phyloP scores from a whole-genome alignment of 2,329 filamentous ascomycete genomes.

The Saccharata proteae region DNA sequence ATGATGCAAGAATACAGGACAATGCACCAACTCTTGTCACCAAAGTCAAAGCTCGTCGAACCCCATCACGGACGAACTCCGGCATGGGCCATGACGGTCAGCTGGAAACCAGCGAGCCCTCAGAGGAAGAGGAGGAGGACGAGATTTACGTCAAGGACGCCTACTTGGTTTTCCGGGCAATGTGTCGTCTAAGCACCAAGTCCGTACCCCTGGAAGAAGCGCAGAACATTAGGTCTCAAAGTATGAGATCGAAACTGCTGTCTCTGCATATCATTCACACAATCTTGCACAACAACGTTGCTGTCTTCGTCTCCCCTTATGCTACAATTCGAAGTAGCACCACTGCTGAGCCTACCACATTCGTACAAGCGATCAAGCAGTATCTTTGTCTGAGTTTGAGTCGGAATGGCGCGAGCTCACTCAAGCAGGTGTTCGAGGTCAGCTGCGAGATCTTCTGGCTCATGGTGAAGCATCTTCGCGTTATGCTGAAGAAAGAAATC shows the following conservation, averaged over 20 bases:
- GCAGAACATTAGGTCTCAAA: conserved; percentile 82
- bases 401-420: conserved; percentile 86
- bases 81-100: conserved; percentile 1
- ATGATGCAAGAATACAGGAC: conserved; percentile 53
- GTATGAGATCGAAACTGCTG: conserved; percentile 93
- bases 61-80: conserved; percentile 4
- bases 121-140: conserved; percentile 65
- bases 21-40: conserved; percentile 57
- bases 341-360: conserved; percentile 75
- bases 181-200: conserved; percentile 96
- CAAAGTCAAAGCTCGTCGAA: conserved; percentile 33
- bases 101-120: conserved; percentile 29
- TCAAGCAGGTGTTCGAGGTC: conserved; percentile 85
- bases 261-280: conserved; percentile 94
- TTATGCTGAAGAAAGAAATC: conserved; percentile 95
- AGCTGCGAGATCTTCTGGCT: conserved; percentile 97
- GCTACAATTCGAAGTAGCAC: conserved; percentile 89
- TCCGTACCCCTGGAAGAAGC: conserved; percentile 79
- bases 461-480: conserved; percentile 86
- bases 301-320: conserved; percentile 80
- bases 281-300: conserved; percentile 84
- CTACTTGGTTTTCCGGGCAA: conserved; percentile 91
- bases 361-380: conserved; percentile 91
- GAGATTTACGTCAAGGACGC: conserved; percentile 96
- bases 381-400: conserved; percentile 93